phyloP scores from a whole-genome alignment of 371 early-diverging fungal genomes.

The Mortierella sp. region DNA sequence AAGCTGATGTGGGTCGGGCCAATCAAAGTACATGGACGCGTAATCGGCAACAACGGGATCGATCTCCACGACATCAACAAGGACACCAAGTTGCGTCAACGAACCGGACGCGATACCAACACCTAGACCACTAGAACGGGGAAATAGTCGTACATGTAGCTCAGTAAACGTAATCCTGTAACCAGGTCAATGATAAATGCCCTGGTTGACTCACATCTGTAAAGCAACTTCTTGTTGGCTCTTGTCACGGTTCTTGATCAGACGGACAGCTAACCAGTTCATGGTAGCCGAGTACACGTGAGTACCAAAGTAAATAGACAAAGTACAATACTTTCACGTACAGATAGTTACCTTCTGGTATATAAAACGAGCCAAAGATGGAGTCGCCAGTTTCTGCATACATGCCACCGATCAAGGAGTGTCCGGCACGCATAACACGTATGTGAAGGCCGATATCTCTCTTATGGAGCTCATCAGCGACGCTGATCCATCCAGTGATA shows the following conservation, averaged over 20 bases:
- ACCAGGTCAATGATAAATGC: too few relatives aligned
- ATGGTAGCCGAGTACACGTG: background rate
- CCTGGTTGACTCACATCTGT: slow-evolving; percentile 32
- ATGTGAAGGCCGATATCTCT: slow-evolving; percentile 58
- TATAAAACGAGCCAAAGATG: slow-evolving; percentile 80
- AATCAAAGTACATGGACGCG: slow-evolving; percentile 73
- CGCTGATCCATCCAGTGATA: slow-evolving; percentile 77
- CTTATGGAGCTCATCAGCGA: slow-evolving; percentile 63
- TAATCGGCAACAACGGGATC: slow-evolving; percentile 75
- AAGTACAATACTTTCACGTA: background rate
- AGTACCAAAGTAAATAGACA: too few relatives aligned
- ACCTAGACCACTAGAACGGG: slow-evolving; percentile 73
- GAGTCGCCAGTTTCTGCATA: slow-evolving; percentile 70
- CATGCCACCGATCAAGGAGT: slow-evolving; percentile 84
- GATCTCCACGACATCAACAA: slow-evolving; percentile 81
- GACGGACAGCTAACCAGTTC: slow-evolving; percentile 54
- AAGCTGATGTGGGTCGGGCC: slow-evolving; percentile 62
- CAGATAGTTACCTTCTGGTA: slow-evolving; percentile 66
- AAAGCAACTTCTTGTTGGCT: slow-evolving; percentile 37
- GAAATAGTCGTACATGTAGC: too few relatives aligned
- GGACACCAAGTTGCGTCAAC: slow-evolving; percentile 63
- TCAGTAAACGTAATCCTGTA: too few relatives aligned
- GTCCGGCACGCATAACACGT: slow-evolving; percentile 80
- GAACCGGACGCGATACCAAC: slow-evolving; percentile 80
- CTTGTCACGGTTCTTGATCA: slow-evolving; percentile 53